phyloP scores from a whole-genome alignment of 2,329 filamentous ascomycete species.

The Verticillium nubilum region DNA sequence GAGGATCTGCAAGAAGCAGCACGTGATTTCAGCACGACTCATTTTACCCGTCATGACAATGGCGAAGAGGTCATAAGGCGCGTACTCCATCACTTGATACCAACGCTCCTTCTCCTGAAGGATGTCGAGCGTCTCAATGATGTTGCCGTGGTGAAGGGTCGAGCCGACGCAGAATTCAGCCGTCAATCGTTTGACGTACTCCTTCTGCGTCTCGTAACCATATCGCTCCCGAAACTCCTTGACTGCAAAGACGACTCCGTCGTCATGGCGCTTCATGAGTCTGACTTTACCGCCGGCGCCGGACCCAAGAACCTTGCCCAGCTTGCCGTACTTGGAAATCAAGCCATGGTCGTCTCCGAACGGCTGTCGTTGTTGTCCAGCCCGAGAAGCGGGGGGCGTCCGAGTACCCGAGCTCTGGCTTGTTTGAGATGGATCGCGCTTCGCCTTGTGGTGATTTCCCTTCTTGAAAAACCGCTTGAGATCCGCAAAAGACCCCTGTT shows the following conservation, averaged over 20 bases:
- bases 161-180: conserved; percentile 98
- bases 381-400: conserved; percentile 39
- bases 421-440: conserved; percentile 42
- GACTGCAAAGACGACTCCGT: conserved; percentile 91
- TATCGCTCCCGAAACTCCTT: conserved; percentile 94
- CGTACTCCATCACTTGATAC: conserved; percentile 99
- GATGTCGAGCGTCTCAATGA: conserved; percentile 97
- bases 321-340: conserved; percentile 88
- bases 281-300: conserved; percentile 93
- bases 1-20: conserved; percentile 88
- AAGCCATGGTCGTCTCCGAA: conserved; percentile 94
- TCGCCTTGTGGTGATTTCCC: conserved; percentile 63
- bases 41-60: conserved; percentile 99
- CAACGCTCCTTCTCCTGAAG: conserved; percentile 89
- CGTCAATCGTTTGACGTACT: conserved; percentile 97
- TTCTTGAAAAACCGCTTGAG: conserved; percentile 95
- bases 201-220: conserved; percentile 87
- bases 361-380: conserved; percentile 44
- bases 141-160: conserved; percentile 93
- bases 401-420: conserved; percentile 33
- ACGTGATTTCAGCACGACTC: conserved; percentile 84
- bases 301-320: conserved; percentile 88
- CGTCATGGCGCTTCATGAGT: conserved; percentile 87
- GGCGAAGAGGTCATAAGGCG: conserved; percentile 90
- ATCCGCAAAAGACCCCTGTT: conserved; percentile 84